Percentiles rank a stretch among this genome's conserved stretches.
These are phyloP conservation scores for Multifurca ochricompacta DNA, from an alignment of 768 basidiomycete genomes.

Conservation along the genomic window DNA sequence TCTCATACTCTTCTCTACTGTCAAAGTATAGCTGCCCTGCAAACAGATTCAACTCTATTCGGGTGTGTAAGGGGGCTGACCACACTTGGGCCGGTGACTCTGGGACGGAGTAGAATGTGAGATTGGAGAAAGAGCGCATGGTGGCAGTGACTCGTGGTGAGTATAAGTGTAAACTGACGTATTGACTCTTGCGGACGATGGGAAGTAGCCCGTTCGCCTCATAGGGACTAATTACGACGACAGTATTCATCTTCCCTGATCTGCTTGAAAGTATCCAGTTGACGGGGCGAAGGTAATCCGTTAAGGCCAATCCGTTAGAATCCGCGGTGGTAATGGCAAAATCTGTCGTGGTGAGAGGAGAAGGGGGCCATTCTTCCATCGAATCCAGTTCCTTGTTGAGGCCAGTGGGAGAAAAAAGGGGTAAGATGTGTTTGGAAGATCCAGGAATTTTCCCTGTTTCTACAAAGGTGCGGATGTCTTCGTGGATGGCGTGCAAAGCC, in stretches of 20 bases:
- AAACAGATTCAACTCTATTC: constrained; percentile 1
- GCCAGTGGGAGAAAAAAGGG: background rate
- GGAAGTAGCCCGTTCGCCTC: constrained; percentile 15
- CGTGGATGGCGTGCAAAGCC: background rate
- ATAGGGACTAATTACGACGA: constrained; percentile 11
- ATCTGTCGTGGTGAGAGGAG: constrained; percentile 7
- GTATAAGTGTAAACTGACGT: background rate
- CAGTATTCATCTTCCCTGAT: background rate
- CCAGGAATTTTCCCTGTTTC: background rate
- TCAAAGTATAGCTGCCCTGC: constrained; percentile 5
- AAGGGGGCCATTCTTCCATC: background rate
- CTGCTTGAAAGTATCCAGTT: constrained; percentile 14
- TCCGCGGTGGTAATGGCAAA: constrained; percentile 1
- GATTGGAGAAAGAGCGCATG: background rate
- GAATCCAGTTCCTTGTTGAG: background rate
- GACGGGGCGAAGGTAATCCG: constrained; percentile 14
- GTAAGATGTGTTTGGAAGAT: background rate
- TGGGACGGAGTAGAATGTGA: background rate
- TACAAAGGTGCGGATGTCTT: constrained; percentile 7
- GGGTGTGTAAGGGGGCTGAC: background rate
- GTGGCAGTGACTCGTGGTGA: background rate
- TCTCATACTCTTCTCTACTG: background rate
- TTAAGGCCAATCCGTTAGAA: background rate
- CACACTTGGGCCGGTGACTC: background rate
- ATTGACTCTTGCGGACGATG: background rate